A percentile compares a stretch with the other conserved stretches of the same genome.
These are phyloP conservation scores for Mrakia gelida DNA, from an alignment of 768 basidiomycete species.

Conservation along the genomic window DNA sequence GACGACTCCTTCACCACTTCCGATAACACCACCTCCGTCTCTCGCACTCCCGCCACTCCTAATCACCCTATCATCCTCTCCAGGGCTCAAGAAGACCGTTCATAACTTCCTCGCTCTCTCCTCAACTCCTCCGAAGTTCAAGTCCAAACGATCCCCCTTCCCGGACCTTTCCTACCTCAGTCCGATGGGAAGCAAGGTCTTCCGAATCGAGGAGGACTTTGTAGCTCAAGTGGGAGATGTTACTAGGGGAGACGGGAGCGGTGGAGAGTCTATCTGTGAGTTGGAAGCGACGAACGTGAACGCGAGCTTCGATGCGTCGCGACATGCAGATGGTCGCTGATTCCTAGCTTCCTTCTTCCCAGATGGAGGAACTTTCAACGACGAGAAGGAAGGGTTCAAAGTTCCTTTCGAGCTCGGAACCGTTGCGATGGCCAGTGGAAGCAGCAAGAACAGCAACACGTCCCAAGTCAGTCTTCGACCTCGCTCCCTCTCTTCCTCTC, in stretches of 20 bases:
- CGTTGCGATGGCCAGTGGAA: conserved; percentile 54
- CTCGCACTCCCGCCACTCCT: conserved; percentile 49
- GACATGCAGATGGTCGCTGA: not conserved
- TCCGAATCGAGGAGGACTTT: conserved; percentile 52
- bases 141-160: conserved; percentile 52
- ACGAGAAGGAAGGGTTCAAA: conserved; percentile 54
- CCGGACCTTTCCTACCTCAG: conserved; percentile 49
- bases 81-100: conserved; percentile 51
- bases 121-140: conserved; percentile 45
- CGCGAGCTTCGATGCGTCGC: not conserved
- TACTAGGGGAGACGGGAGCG: conserved; percentile 54
- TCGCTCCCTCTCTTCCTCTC: not conserved
- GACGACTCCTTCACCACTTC: conserved; percentile 36
- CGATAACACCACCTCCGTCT: conserved; percentile 46
- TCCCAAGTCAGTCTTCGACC: conserved; percentile 21
- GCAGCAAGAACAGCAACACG: conserved; percentile 49
- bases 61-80: conserved; percentile 47
- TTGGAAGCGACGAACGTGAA: not conserved
- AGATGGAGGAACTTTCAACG: conserved; percentile 53
- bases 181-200: conserved; percentile 47
- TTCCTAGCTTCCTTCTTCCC: not conserved
- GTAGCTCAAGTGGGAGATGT: conserved; percentile 57
- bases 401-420: conserved; percentile 48
- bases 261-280: conserved; percentile 52
- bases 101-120: conserved; percentile 54